Base-by-base conservation (phyloP, 2,329 filamentous ascomycete genomes). In the Pseudocercospora cruenta region DNA sequence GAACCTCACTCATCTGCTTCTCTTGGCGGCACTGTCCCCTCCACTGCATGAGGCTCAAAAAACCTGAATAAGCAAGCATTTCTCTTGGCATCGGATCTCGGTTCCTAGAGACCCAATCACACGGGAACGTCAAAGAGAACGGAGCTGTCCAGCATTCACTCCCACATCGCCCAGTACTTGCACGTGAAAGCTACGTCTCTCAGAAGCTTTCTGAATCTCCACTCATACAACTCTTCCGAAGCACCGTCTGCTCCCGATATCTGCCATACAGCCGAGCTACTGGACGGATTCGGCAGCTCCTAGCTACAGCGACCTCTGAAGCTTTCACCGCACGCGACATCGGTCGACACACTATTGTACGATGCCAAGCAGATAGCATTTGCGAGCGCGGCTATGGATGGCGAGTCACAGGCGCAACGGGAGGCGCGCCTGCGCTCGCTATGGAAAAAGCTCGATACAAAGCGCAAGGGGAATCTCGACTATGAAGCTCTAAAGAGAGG, bases 401-500 rank as follows among this genome's bases (percentile, higher is more conserved):
- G 83, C 78, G 92, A 95, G 82, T 89, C 90, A 75, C 87, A 91
- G 79, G 90, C 90, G 80, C 87, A 91, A 81, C 88, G 91, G 77
- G 92, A 96, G 82, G 86, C 88, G 79, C 88, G 94, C 75, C 87
- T 97, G 74, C 90, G 93, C 81, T 86, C 89, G 78, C 87, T 98
- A 75, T 98, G 94, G 94, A 84, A 83, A 77, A 89, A 87, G 75
- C 86, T 99, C 71, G 93, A 96, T 79, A 90, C 90, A 71, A 87
- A 88, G 70, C 85, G 86, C 66, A 89, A 90, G 73, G 92, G 92
- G 66, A 89, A 92, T 78, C 85, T 99, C 73, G 94, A 98, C 80
- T 83, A 96, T 70, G 89, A 90, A 78, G 93, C 89, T 33, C 82
- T 99, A 72, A 91, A 94, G 81, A 92, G 89, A 81, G 95, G 94